Base-by-base conservation (phyloP, 768 basidiomycete species). In the Hydnum rufescens region DNA sequence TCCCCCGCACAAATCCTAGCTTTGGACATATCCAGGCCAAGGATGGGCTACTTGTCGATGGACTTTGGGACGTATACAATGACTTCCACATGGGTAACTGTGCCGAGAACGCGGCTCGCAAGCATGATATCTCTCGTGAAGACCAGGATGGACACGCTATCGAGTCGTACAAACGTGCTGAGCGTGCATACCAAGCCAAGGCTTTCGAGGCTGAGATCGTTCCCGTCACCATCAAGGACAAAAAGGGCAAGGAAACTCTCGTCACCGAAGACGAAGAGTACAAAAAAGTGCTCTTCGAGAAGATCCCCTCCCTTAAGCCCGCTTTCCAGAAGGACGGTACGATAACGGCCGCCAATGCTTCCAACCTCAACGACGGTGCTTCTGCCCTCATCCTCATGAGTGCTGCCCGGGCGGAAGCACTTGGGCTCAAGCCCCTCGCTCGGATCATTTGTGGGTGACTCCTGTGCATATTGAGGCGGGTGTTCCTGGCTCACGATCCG, bases 31-130 rank as follows among this genome's bases (percentile, higher is more conserved):
- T 92, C 66, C 77, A 80, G 56, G 67, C 88, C 39, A 78, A 70
- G 57, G 95, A 97, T 65, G 82, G 92, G 13, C 73, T 97, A 32
- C 82, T 92, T 66, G 74, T 67, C 59, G 95, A 99, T 60, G 95
- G 92, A 58, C 83, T 99, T 49, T 85, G 80, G 78, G 95, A 99
- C 66, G 88, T 87, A 51, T 95, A 89, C 75, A 90, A 95, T 74
- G 80, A 96, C 67, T 85, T 88, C 63, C 80, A 89, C 29, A 99
- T 99, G 95, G 95, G 95, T 53, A 87, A 87, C 74, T 97, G 93
- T 64, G 93, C 78, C 59, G 95, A 99, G 68, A 64, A 71, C 59
- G 77, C 84, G 28, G 87, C 90, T 16, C 75, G 74, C 58, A 90
- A 90, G 66, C 71, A 80, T 65, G 67, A 68, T 34, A 92, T 99